Evolutionary conservation across 257 asterid genomes (phyloP).

Genomic region (Sherardia arvensis): DNA sequence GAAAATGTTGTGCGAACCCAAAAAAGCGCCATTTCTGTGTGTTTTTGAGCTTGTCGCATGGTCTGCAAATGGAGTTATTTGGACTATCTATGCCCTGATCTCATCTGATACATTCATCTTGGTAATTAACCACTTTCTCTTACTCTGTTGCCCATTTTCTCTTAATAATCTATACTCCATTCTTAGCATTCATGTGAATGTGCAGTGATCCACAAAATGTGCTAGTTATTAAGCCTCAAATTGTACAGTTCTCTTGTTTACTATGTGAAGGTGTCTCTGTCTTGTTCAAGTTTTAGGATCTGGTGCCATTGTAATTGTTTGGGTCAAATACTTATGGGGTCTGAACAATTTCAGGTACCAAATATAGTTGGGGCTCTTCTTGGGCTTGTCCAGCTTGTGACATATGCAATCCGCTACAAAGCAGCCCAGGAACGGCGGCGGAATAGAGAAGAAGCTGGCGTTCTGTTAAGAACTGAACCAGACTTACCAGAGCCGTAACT

Average conservation of each 20-base stretch:
- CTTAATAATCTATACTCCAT: not conserved
- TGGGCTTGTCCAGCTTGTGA: not conserved
- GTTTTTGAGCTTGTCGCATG: not conserved
- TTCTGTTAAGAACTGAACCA: not conserved
- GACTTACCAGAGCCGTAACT: not conserved
- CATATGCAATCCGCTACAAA: not conserved
- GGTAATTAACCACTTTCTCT: not conserved
- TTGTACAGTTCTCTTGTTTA: too few relatives aligned
- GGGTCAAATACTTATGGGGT: too few relatives aligned
- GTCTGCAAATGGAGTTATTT: not conserved
- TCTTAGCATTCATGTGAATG: not conserved
- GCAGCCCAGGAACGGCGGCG: not conserved
- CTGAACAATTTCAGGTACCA: not conserved
- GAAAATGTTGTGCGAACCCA: not conserved
- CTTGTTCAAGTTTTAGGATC: too few relatives aligned
- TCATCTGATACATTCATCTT: not conserved
- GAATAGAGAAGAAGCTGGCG: not conserved
- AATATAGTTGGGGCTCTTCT: not conserved
- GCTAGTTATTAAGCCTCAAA: too few relatives aligned
- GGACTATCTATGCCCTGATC: not conserved
- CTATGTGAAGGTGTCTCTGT: too few relatives aligned
- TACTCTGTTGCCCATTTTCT: not conserved
- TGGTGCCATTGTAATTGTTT: too few relatives aligned
- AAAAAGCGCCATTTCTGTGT: not conserved
- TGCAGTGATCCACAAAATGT: too few relatives aligned